Conservation (phyloP, 2,329 filamentous ascomycete species). For the Penicillium sp. region DNA sequence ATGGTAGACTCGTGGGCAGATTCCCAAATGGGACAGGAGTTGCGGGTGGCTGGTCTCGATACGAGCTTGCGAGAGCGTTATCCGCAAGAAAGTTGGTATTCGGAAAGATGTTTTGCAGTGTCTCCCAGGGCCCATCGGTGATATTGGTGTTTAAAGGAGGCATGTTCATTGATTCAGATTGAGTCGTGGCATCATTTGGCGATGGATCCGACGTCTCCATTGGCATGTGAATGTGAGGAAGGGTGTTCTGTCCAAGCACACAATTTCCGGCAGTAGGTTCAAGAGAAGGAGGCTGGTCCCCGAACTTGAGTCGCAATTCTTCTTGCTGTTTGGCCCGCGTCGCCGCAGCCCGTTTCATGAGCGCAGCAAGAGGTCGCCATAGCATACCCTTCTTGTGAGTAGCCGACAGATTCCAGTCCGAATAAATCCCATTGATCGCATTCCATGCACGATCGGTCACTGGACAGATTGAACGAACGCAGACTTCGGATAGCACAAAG, state of each 20-base stretch:
- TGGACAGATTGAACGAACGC: slow-evolving; percentile 51
- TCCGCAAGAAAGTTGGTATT: slow-evolving; percentile 23
- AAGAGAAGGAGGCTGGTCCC: slow-evolving; percentile 8
- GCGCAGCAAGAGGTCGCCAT: slow-evolving; percentile 57
- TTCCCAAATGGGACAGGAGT: slow-evolving; percentile 7
- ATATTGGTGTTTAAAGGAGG: slow-evolving; percentile 23
- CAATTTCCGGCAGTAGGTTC: slow-evolving; percentile 4
- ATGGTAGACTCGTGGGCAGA: slow-evolving; percentile 9
- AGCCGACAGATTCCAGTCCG: slow-evolving; percentile 31
- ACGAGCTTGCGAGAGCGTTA: slow-evolving; percentile 10
- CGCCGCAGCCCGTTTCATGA: slow-evolving; percentile 54
- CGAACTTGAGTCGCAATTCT: slow-evolving; percentile 22
- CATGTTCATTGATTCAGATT: neutral
- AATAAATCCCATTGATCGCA: slow-evolving; percentile 47
- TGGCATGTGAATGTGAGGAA: slow-evolving; percentile 22
- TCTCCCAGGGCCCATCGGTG: slow-evolving; percentile 20
- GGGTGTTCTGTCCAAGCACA: slow-evolving; percentile 7
- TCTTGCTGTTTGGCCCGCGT: slow-evolving; percentile 48
- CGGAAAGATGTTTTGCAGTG: slow-evolving; percentile 28
- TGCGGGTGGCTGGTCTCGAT: too few species aligned
- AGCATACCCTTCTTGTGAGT: slow-evolving; percentile 51
- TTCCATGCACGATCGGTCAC: slow-evolving; percentile 57
- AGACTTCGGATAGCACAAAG: slow-evolving; percentile 56
- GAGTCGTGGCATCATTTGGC: neutral
- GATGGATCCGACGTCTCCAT: slow-evolving; percentile 1